A percentile compares a stretch with the other conserved stretches of the same genome.
Evolutionary conservation across 306 rosid species (phyloP).

Genomic region (Leucaena leucocephala): DNA sequence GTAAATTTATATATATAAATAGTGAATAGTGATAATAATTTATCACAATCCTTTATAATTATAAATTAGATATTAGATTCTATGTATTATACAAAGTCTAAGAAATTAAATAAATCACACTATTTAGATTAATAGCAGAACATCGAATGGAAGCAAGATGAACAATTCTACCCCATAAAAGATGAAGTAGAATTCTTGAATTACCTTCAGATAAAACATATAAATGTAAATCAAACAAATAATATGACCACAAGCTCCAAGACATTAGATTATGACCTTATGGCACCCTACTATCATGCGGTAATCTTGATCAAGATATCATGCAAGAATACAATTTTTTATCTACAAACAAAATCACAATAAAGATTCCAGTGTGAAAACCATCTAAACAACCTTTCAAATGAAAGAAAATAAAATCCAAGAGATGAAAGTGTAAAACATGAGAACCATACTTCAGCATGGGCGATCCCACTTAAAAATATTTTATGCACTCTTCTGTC

Average conservation of each 20-base stretch:
- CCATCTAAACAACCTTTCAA: neutral
- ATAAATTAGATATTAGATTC: neutral
- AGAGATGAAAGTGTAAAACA: neutral
- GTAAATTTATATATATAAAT: too few species aligned
- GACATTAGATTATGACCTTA: neutral
- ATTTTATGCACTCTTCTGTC: neutral
- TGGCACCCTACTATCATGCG: neutral
- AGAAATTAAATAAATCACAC: neutral
- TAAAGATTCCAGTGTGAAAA: neutral
- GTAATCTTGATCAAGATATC: neutral
- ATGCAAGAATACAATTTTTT: too few species aligned
- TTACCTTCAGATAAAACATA: neutral
- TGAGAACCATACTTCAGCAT: neutral
- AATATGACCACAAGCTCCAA: neutral
- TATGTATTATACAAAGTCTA: neutral
- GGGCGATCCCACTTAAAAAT: neutral
- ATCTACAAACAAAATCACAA: neutral
- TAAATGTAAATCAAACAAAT: neutral
- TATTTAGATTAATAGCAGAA: neutral
- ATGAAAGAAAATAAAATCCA: neutral
- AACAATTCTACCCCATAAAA: neutral
- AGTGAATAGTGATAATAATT: neutral
- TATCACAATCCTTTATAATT: neutral
- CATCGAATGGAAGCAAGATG: neutral
- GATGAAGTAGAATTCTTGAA: neutral